These are phyloP conservation scores for Litchi chinensis DNA, from an alignment of 345 rosid genomes.

Conservation along the genomic window DNA sequence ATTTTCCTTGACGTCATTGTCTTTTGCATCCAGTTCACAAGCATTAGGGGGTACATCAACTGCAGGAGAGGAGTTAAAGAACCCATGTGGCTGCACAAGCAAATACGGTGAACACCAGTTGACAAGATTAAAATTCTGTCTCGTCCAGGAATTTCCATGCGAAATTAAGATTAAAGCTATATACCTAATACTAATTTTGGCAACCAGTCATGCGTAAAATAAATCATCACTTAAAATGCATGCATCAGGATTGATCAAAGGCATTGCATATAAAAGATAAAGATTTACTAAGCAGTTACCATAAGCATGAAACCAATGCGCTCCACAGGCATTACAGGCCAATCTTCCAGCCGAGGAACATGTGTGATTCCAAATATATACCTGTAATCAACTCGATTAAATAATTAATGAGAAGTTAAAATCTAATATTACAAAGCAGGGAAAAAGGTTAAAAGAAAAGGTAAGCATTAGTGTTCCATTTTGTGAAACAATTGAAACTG, in stretches of 20 bases:
- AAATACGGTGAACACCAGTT: neutral
- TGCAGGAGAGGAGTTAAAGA: conserved; percentile 94
- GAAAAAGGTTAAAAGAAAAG: neutral
- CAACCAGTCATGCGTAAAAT: no score
- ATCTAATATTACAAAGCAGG: neutral
- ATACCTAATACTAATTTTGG: no score
- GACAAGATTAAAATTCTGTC: no score
- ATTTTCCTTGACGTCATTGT: conserved; percentile 61
- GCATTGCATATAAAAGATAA: neutral
- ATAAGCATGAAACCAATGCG: conserved; percentile 80
- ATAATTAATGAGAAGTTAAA: neutral
- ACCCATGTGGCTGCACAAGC: conserved; percentile 84
- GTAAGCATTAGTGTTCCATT: neutral
- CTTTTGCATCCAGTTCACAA: conserved; percentile 70
- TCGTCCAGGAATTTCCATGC: no score
- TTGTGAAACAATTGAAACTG: neutral
- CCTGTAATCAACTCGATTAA: conserved; percentile 40
- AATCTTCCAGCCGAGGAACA: conserved; percentile 90
- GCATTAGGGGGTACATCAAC: conserved; percentile 87
- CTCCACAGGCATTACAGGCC: conserved; percentile 96
- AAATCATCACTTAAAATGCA: neutral
- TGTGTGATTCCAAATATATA: conserved; percentile 89
- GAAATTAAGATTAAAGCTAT: no score
- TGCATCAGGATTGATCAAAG: neutral
- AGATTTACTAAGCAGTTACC: conserved; percentile 40